Evolutionary conservation across 169 alveolate genomes (phyloP).

Genomic region (Theileria luwenshuni): DNA sequence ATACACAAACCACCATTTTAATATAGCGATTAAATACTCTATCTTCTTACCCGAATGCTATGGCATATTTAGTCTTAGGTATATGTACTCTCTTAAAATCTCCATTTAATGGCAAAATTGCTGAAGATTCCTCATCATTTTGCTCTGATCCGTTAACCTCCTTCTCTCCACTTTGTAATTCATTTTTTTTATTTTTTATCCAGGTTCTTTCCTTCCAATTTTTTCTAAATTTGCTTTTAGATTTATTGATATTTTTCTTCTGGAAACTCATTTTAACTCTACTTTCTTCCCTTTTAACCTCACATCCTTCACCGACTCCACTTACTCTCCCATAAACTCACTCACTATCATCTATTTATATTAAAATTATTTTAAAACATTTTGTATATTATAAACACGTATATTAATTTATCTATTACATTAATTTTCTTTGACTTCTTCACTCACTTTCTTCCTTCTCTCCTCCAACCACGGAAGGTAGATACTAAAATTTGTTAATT

Average conservation of each 20-base stretch:
- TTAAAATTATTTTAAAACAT: too few species aligned
- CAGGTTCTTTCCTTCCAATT: conserved; percentile 3
- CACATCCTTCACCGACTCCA: not conserved
- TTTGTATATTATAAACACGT: too few species aligned
- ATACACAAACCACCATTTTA: not conserved
- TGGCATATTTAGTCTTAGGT: conserved; percentile 67
- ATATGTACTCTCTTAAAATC: conserved; percentile 43
- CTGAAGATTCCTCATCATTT: not conserved
- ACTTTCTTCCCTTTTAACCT: not conserved
- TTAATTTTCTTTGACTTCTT: conserved; percentile 15
- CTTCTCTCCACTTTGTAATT: not conserved
- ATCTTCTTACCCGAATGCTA: conserved; percentile 58
- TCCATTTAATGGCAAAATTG: not conserved
- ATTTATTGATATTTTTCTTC: not conserved
- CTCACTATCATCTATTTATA: not conserved
- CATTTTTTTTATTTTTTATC: not conserved
- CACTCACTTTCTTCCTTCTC: conserved; percentile 16
- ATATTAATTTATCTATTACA: not conserved
- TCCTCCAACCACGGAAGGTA: conserved; percentile 69
- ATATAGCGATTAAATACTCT: not conserved
- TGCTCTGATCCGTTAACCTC: not conserved
- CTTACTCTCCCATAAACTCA: not conserved
- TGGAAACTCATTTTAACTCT: conserved; percentile 1
- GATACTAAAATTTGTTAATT: conserved; percentile 38
- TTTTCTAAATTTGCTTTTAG: conserved; percentile 21